Evolutionary conservation across 306 rosid genomes (phyloP), one percentile per base, ranked within the genome.

Genomic region (Lathyrus oleraceus): DNA sequence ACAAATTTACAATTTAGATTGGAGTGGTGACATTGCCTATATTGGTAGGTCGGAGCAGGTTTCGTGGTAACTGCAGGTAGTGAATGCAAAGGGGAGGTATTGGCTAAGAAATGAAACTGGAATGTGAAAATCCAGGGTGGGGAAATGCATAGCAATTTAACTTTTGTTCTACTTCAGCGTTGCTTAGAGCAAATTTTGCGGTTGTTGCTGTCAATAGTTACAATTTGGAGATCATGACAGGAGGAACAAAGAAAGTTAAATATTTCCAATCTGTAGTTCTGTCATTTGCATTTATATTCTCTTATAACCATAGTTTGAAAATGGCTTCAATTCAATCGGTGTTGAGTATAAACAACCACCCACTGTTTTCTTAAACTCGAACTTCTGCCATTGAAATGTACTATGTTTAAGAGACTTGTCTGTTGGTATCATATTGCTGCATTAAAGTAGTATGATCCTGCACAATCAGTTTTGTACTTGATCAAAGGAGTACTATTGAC

Each of bases 41-140:
- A 15, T 13, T 75, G 72, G 60, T 83, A 95, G 99, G 89, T 95
- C 44, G 99, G 99, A 67, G 95, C 92, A 32, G 89, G 95, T 77
- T 95, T 80, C 66, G 96, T 95, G 81, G 96, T 91, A 61, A 65
- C 88, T 64, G 90, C 96, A n/a, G 96, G 95, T 42, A 85, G 82
- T 39, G 97, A 91, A 75, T 85, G 69, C 92, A 91, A 91, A 85
- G 97, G 97, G 38, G 99, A 95, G 76, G 91, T 96, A 36, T 87
- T 91, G 81, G 92, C 97, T 61, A 95, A 82, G 86, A 95, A 91
- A 82, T 91, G 87, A 74, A 87, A 80, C 69, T 81, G 80, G 77
- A 57, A 42, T 76, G 56, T 42, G 45, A 25, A 65, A 79, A 45
- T 51, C 64, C 19, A 36, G 53, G 61, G n/a, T 17, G 10, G 61